Evolutionary conservation across 2,329 filamentous ascomycete species (phyloP).

Genomic region (Mariannaea sp.): DNA sequence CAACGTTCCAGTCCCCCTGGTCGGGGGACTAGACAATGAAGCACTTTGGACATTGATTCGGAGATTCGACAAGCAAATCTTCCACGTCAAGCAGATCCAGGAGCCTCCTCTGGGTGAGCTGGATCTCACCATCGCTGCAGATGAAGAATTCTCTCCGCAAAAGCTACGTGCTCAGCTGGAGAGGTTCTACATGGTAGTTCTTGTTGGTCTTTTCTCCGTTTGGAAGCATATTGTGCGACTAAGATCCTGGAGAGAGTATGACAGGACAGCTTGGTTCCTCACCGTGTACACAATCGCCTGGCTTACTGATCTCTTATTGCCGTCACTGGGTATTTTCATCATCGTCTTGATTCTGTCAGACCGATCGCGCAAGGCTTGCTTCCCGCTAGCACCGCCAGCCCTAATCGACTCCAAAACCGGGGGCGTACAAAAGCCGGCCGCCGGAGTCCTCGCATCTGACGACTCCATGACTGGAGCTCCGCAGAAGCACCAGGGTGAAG

Average conservation of each 20-base stretch:
- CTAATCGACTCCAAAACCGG: conserved; percentile 72
- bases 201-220: conserved; percentile 67
- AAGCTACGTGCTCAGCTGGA: conserved; percentile 80
- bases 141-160: conserved; percentile 84
- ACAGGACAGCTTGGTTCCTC: conserved; percentile 68
- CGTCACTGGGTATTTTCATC: conserved; percentile 61
- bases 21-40: conserved; percentile 4
- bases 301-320: conserved; percentile 72
- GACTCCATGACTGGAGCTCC: conserved; percentile 81
- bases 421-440: conserved; percentile 75
- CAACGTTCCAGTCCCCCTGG: neutral
- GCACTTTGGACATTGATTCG: conserved; percentile 9
- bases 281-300: conserved; percentile 66
- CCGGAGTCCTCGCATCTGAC: conserved; percentile 75
- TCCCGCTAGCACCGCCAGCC: conserved; percentile 77
- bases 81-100: conserved; percentile 7
- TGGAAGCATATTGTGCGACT: conserved; percentile 77
- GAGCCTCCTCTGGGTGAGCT: conserved; percentile 42
- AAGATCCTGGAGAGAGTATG: conserved; percentile 77
- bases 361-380: conserved; percentile 64
- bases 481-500: conserved; percentile 82
- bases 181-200: conserved; percentile 79
- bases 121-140: conserved; percentile 79
- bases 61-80: conserved; percentile 7
- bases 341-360: conserved; percentile 71